Evolutionary conservation across 2,329 filamentous ascomycete species (phyloP), one percentile per base, ranked within the genome.

Genomic region (Stachybotrys chlorohalonatus): DNA sequence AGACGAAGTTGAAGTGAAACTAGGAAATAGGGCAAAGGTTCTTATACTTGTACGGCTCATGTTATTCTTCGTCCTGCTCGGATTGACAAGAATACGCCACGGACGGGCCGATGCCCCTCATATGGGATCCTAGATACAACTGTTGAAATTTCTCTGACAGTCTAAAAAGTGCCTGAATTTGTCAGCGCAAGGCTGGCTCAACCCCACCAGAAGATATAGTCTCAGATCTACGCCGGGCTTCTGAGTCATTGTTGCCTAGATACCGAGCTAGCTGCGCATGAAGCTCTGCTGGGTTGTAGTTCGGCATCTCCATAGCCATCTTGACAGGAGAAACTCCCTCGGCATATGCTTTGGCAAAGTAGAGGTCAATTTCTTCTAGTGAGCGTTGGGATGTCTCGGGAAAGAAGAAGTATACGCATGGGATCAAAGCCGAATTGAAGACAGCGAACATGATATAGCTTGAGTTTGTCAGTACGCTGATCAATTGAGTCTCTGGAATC

Each of bases 261-360:
- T 52, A 52, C 39, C 30, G 50, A 11, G 31, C 31, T 36, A 52
- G 32, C n/a, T 52, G 50, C 50, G 15, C 31, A 3, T 52, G 32
- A 11, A 52, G 50, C 32, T 45, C 32, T 9, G 15, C 50, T 6
- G 50, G 31, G 30, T 9, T 52, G 17, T 52, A 52, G 15, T 32
- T 9, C 17, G 82, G 82, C 55, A 86, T 66, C 51, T 84, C 75
- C 59, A 78, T 72, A 36, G 80, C 78, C 6, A 82, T 82, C 58
- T 73, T 72, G 53, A 85, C 81, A 57, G 84, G 84, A 5, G 75
- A 80, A 6, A 80, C 84, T 2, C 81, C 78, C 67, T 85, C 83
- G 32, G 73, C 65, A 59, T 74, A 75, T 11, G 80, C 81, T 71
- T 84, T 84, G 64, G 77, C 80, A 56, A 84, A 84, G 54, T 84